Evolutionary conservation across 495 filamentous ascomycete species (phyloP).

Genomic region (Aspergillus wentii): DNA sequence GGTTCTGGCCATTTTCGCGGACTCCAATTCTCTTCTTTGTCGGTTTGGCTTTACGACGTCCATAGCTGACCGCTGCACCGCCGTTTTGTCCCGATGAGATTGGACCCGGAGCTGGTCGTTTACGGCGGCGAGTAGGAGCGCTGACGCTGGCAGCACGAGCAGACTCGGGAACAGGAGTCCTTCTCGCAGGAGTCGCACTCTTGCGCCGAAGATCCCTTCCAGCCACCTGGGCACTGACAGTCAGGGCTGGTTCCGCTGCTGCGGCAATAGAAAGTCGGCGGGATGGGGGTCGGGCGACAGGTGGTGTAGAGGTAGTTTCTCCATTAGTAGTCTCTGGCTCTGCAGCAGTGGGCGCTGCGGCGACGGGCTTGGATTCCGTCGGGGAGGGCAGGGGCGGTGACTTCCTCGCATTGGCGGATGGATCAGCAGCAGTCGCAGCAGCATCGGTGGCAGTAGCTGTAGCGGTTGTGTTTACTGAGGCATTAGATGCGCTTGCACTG

Average conservation of each 20-base stretch:
- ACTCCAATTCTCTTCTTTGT: constrained; percentile 46
- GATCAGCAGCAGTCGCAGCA: constrained; percentile 8
- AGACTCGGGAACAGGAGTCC: constrained; percentile 48
- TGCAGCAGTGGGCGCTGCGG: constrained; percentile 5
- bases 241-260: constrained; percentile 26
- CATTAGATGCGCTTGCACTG: constrained; percentile 7
- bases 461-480: constrained; percentile 29
- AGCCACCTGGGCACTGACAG: constrained; percentile 8
- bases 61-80: constrained; percentile 69
- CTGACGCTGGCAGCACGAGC: constrained; percentile 44
- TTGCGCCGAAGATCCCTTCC: constrained; percentile 42
- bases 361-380: constrained; percentile 20
- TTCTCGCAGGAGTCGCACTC: constrained; percentile 42
- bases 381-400: constrained; percentile 24
- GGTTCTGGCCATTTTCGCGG: constrained; percentile 19
- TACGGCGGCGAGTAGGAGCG: constrained; percentile 47
- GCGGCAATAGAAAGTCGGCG: constrained; percentile 38
- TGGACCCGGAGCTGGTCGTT: constrained; percentile 72
- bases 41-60: constrained; percentile 74
- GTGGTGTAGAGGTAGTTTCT: constrained; percentile 26
- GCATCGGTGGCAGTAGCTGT: constrained; percentile 35
- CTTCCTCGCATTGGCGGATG: constrained; percentile 13
- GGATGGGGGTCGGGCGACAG: constrained; percentile 36
- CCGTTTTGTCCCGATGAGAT: constrained; percentile 66
- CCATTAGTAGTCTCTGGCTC: constrained; percentile 3